Conservation (phyloP, 1,139 yeast species). For the Geotrichum carabidarum region DNA sequence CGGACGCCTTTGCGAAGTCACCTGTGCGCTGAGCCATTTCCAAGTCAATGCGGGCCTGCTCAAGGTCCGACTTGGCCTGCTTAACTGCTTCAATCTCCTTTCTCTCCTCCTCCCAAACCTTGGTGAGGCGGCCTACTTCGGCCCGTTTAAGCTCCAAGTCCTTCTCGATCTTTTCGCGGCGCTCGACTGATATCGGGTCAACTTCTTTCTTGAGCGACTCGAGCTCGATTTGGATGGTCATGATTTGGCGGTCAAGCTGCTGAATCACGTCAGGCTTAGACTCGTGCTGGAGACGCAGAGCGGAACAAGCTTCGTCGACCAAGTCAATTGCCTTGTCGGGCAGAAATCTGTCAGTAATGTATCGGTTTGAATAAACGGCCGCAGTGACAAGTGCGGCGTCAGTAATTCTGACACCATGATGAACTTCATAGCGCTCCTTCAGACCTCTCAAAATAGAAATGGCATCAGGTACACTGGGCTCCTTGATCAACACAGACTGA, state of each 20-base stretch:
- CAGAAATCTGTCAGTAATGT: constrained; percentile 82
- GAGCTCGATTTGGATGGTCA: constrained; percentile 91
- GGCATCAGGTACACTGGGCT: constrained; percentile 90
- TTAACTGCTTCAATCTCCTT: constrained; percentile 69
- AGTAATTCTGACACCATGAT: constrained; percentile 94
- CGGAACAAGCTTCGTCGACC: constrained; percentile 96
- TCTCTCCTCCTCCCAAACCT: constrained; percentile 82
- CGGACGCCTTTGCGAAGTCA: constrained; percentile 83
- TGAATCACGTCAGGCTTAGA: constrained; percentile 94
- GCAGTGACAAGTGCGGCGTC: constrained; percentile 94
- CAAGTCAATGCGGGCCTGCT: constrained; percentile 74
- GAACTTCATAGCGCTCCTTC: constrained; percentile 91
- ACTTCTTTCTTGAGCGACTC: constrained; percentile 91
- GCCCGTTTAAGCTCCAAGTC: constrained; percentile 58
- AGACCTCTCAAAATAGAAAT: constrained; percentile 88
- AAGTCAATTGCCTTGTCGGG: constrained; percentile 97
- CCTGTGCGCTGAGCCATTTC: constrained; percentile 81
- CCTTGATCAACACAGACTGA: constrained; percentile 80
- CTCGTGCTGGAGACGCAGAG: constrained; percentile 88
- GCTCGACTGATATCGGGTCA: constrained; percentile 74
- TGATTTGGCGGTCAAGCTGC: constrained; percentile 77
- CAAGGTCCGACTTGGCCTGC: constrained; percentile 72
- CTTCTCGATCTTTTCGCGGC: constrained; percentile 59
- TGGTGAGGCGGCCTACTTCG: constrained; percentile 65
- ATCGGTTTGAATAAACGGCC: constrained; percentile 82